Base-by-base conservation (phyloP, 176 grass and related monocot genomes). In the Ensete glaucum region DNA sequence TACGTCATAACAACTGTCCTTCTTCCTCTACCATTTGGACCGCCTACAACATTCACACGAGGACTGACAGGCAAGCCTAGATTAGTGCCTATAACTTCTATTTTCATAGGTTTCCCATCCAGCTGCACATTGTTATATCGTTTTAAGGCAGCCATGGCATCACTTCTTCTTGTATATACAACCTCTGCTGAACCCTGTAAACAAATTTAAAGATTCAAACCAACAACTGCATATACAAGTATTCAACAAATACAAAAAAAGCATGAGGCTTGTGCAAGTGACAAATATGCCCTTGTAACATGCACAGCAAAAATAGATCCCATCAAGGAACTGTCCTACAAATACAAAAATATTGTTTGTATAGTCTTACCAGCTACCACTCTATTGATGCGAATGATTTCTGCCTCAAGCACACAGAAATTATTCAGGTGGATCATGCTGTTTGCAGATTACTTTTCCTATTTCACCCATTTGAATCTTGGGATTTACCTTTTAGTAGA, bases 1-100 rank as follows among this genome's bases (percentile, higher is more conserved):
- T 93, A 94, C 95, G 88, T 94, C 90, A 98, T 90, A 71, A 93
- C 83, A 68, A 99, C 90, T 78, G 92, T 92, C 83, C 88, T 83
- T 73, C 81, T 90, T 63, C 84, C 86, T 86, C 91, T 91, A 53
- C 86, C 85, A 62, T 82, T 83, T 52, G 82, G 71, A 80, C 79
- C 85, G 75, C 86, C 80, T 79, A 83, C 73, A 78, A 91, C 78
- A 83, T 82, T 99, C 67, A 91, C 20, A 55, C 82, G 83, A 54
- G 91, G 82, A 58, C 79, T 74, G 53, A 77, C 62, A 52, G 79
- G 53, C 75, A 89, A 74, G 52, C 88, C 82, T 78, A 85, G 66
- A 87, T 89, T 89, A 74, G 80, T 82, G 50, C 95, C 95, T 67
- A 99, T 91, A 76, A 91, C 79, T 85, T 91, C 88, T 1, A 99